Conservation (phyloP, 306 rosid species). For the Rosa lucieae region DNA sequence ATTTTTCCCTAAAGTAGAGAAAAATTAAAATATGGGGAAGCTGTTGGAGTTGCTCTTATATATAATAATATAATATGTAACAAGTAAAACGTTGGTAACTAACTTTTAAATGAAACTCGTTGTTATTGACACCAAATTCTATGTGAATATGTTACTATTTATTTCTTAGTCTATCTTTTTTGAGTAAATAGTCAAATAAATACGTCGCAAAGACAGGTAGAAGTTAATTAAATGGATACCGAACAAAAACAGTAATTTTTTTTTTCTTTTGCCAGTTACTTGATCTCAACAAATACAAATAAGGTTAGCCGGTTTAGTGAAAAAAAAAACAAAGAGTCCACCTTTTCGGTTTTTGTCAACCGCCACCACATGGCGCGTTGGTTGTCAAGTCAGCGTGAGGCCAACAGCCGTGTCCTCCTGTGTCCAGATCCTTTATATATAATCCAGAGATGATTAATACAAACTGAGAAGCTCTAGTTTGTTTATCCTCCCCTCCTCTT, state of each 20-base stretch:
- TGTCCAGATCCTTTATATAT: background rate
- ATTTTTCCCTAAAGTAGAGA: too few relatives aligned
- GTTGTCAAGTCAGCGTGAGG: background rate
- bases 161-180: too few relatives aligned
- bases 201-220: background rate
- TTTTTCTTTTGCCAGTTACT: background rate
- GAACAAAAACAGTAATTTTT: too few relatives aligned
- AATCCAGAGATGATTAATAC: background rate
- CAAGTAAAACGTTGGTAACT: background rate
- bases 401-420: background rate
- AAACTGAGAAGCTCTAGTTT: background rate
- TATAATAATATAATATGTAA: too few relatives aligned
- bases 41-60: too few relatives aligned
- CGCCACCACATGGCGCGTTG: slow-evolving; percentile 18
- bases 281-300: background rate
- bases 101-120: background rate
- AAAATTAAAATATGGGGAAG: too few relatives aligned
- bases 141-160: background rate
- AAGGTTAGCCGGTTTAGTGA: background rate
- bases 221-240: too few relatives aligned
- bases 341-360: background rate
- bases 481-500: background rate
- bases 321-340: background rate
- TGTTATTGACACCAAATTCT: background rate
- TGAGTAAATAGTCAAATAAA: too few relatives aligned